Base-by-base conservation (phyloP, 192 early-diverging fungal species). In the Coemansia biformis region DNA sequence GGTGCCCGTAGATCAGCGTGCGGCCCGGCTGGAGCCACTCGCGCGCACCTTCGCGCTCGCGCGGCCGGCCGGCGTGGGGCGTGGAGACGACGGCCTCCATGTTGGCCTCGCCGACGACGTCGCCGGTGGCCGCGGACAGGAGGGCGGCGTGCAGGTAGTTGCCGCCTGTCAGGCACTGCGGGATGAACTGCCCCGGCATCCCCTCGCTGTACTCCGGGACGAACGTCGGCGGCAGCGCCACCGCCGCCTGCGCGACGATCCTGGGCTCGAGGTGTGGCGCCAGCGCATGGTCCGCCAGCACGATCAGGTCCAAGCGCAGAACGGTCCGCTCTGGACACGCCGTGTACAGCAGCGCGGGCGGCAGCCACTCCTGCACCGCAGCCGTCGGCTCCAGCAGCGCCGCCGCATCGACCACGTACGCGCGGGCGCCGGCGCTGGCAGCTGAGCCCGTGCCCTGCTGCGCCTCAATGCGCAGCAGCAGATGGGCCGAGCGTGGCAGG, bases 1-100 rank as follows among this genome's bases (percentile, higher is more conserved):
- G 88, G 67, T 94, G 92, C 8, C 92, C 92, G 66, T 91, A 88
- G 8, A 94, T 78, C 29, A 63, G 49, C 9, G 74, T 59, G 19
- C 38, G 35, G 24, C 62, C 73, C 5, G 58, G 55, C 51, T 40
- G 43, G 28, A 33, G 44, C 71, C 64, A 67, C 5, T 48, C 48
- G n/a, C 40, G 18, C 12, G 18, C 38, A 2, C 28, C 34, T 9
- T 33, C 12, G 5, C 11, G 11, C 0, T 5, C n/a, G n/a, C n/a
- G 10, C 8, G 46, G 3, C 15, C 28, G 29, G 8, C 29, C 29
- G 29, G 29, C 29, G 29, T 69, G 69, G 6, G 72, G 66, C 19
- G 60, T 57, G 11, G 66, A 55, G 2, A 75, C 61, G 28, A 64
- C 28, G 0, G 59, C 49, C 45, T 75, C 72, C 7, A 75, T 1